A percentile compares a stretch with the other conserved stretches of the same genome.
Conservation (phyloP, 176 grass and related monocot genomes). For the Coix lacrymajobi region DNA sequence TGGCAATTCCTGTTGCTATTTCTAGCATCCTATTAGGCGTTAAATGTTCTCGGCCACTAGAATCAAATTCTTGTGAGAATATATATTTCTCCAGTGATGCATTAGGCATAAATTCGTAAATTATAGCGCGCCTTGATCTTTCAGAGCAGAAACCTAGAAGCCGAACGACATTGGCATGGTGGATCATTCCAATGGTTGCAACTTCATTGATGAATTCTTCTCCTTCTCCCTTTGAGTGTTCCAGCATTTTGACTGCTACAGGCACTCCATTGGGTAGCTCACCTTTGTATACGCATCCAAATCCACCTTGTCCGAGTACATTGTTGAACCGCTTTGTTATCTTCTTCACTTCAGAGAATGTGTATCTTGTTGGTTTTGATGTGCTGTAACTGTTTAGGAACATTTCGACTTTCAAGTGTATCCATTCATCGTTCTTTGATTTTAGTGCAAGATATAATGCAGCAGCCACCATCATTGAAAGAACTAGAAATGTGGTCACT, state of each 20-base stretch:
- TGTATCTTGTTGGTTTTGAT: conserved; percentile 60
- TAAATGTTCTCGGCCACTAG: neutral
- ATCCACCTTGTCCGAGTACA: conserved; percentile 49
- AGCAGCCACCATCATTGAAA: neutral
- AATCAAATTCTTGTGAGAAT: neutral
- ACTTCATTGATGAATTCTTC: conserved; percentile 83
- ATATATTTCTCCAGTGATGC: conserved; percentile 49
- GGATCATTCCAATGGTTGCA: conserved; percentile 60
- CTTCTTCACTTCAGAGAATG: conserved; percentile 57
- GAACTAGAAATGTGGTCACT: neutral
- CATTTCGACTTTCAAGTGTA: conserved; percentile 50
- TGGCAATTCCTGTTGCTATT: conserved; percentile 38
- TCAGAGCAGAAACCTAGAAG: conserved; percentile 58
- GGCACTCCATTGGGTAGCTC: conserved; percentile 46
- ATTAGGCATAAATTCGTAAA: conserved; percentile 68
- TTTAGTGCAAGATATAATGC: conserved; percentile 19
- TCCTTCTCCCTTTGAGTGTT: conserved; percentile 34
- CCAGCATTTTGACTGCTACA: conserved; percentile 69
- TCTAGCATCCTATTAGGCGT: conserved; percentile 11
- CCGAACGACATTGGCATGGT: conserved; percentile 57
- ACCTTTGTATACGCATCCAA: conserved; percentile 58
- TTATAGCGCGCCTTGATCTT: conserved; percentile 30
- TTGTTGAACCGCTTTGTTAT: conserved; percentile 44
- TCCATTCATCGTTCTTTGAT: conserved; percentile 23
- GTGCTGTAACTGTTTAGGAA: conserved; percentile 56